Conservation (phyloP, 176 grass and related monocot genomes). For the Oryza coarctata region DNA sequence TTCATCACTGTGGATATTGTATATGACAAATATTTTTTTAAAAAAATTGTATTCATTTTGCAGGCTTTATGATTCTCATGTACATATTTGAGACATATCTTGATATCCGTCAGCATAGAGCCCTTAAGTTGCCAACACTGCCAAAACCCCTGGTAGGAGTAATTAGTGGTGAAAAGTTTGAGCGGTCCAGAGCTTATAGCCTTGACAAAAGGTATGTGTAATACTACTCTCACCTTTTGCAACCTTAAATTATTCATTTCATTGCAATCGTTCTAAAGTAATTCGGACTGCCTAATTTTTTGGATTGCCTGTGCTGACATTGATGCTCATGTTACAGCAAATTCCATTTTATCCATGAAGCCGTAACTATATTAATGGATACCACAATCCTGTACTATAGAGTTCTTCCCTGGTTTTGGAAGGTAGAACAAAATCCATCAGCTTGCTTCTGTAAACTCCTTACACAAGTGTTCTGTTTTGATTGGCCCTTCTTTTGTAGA, state of each 20-base stretch:
- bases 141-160: constrained; percentile 78
- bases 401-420: constrained; percentile 95
- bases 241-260: background rate
- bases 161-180: constrained; percentile 84
- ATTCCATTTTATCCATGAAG: constrained; percentile 87
- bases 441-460: background rate
- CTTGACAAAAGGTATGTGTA: constrained; percentile 84
- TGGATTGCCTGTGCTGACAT: background rate
- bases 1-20: constrained; percentile 7
- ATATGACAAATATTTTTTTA: background rate
- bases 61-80: constrained; percentile 96
- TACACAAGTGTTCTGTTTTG: constrained; percentile 29
- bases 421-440: constrained; percentile 48
- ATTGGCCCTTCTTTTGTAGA: constrained; percentile 52
- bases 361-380: constrained; percentile 82
- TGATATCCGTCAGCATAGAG: constrained; percentile 79
- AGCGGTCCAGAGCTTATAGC: constrained; percentile 81
- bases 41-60: constrained; percentile 31
- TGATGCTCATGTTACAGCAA: constrained; percentile 49
- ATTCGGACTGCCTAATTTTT: background rate
- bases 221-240: background rate
- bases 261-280: background rate
- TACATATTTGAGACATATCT: constrained; percentile 97
- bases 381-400: constrained; percentile 81
- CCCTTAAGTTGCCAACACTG: constrained; percentile 63